Base-by-base conservation (phyloP, 2,329 filamentous ascomycete genomes). In the Diaporthe batatas region DNA sequence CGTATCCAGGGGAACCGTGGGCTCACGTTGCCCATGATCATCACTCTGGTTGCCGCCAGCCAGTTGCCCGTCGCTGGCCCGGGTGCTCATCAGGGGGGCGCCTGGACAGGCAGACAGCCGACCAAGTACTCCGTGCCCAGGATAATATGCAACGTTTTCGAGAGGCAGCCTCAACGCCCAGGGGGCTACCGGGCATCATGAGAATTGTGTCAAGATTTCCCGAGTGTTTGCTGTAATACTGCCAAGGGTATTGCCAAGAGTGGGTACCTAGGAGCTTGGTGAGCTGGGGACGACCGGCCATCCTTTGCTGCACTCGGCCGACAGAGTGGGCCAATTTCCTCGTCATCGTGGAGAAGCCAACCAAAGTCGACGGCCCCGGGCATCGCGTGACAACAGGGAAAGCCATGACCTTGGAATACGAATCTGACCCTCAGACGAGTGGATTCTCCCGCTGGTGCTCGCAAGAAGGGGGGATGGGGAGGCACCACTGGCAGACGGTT, bases 261-360 rank as follows among this genome's bases (percentile, higher is more conserved):
- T 2, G 39, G 12, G 14, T 42, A 12, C n/a, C n/a, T n/a, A 11
- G 10, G 39, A 42, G 39, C 39, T 12, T 51, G 55, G 51, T 51
- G 68, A 51, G 68, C 54, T 53, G 42, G 68, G 54, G 34, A 39
- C 36, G 32, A 44, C 39, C 65, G 49, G 34, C 51, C 51, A 68
- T 57, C 49, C 53, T 55, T 47, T 53, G 32, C 54, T 70, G 68
- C 68, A 53, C 47, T 39, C 62, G 62, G 62, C 47, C 62, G 62
- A 67, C 62, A 53, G 29, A 67, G 62, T 67, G 62, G 62, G 62
- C 47, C 62, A 53, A 39, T 18, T 25, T 39, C 36, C 47, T 67
- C 47, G 47, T 53, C 62, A 53, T 39, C 62, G 47, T 67, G 62
- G 62, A 36, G 62, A 67, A 67, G 21, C 32, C 62, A 65, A 44